Base-by-base conservation (phyloP, 306 rosid genomes). In the Rosa multiflora region DNA sequence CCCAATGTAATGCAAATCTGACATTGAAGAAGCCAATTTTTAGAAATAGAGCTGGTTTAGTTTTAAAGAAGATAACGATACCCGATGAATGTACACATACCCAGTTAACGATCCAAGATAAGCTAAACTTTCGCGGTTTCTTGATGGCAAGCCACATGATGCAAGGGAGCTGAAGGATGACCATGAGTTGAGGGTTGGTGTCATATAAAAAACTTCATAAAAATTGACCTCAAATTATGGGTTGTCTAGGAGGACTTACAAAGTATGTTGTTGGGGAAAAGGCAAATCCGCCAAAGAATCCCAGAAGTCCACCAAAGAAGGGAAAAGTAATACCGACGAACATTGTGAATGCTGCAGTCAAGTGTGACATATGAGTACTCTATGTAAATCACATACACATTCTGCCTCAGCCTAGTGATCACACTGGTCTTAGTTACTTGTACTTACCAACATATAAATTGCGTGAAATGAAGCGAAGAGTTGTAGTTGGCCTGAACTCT, bases 221-320 rank as follows among this genome's bases (percentile, higher is more conserved):
- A 37, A 59, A 6, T n/a, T 55, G 55, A n/a, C 39, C 2, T 26
- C 23, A 43, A 46, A 44, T 29, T 17, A 17, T 42, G 64, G 26
- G 4, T 7, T 35, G 46, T 17, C 46, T 37, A 37, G 12, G 44
- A 52, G 0, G 14, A 39, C 91, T 89, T 87, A 91, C 94, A 62
- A 88, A 93, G 74, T 93, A 91, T 66, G 97, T 88, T 52, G 97
- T 91, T 55, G 97, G 98, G 35, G 98, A 90, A 72, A 87, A 91
- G 40, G 90, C 94, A 75, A 93, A 91, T 76, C 98, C 98, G 79
- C 97, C 94, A 56, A 93, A 89, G 63, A 93, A 91, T 49, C 89
- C 87, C 12, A 91, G 89, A 44, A 89, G 91, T 29, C 85, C 87
- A 29, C 90, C 93, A 17, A 89, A 93, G 89, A 89, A 89, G 39